Percentiles rank a stretch among this genome's conserved stretches.
Conservation (phyloP, 768 basidiomycete species). For the Termitomyces sp. region DNA sequence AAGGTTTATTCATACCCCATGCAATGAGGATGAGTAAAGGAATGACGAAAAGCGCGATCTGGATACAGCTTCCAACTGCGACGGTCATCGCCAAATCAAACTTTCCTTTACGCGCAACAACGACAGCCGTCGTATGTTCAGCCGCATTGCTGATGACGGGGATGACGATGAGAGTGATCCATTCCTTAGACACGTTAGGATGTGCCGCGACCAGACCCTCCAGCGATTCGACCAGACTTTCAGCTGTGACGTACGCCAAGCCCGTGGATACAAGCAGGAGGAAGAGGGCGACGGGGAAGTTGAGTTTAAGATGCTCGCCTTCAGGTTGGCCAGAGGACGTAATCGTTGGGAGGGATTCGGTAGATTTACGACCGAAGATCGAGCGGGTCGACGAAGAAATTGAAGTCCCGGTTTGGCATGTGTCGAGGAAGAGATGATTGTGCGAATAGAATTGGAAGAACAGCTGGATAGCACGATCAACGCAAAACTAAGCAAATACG, state of each 20-base stretch:
- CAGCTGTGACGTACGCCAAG: conserved; percentile 28
- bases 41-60: conserved; percentile 40
- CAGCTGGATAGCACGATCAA: conserved; percentile 37
- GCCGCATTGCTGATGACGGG: conserved; percentile 39
- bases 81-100: conserved; percentile 41
- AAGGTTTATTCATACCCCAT: conserved; percentile 7
- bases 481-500: no score
- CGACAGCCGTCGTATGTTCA: conserved; percentile 38
- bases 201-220: conserved; percentile 34
- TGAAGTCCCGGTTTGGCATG: conserved; percentile 21
- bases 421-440: conserved; percentile 39
- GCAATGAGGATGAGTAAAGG: conserved; percentile 33
- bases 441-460: conserved; percentile 55
- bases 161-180: conserved; percentile 42
- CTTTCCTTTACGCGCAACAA: conserved; percentile 38
- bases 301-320: background rate
- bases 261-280: background rate
- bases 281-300: background rate
- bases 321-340: background rate
- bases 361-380: background rate
- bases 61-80: conserved; percentile 39
- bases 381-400: conserved; percentile 1
- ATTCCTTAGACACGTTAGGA: conserved; percentile 37
- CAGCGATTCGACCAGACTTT: conserved; percentile 37
- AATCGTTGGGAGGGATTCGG: background rate